phyloP scores from a whole-genome alignment of 345 rosid species.

The Nasturtium officinale region DNA sequence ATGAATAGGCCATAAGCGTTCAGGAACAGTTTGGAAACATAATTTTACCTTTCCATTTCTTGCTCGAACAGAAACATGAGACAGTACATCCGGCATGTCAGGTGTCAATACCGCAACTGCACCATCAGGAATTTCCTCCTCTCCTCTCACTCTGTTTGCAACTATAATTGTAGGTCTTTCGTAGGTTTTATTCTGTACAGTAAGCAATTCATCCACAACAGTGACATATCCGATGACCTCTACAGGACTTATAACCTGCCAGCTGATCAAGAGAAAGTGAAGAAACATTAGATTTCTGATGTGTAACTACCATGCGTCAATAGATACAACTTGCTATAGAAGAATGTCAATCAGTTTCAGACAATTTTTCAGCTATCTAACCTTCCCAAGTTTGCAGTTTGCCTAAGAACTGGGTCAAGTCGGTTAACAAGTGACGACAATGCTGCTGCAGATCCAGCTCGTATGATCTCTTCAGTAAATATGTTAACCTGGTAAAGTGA shows the following conservation, averaged over 20 bases:
- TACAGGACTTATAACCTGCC: conserved; percentile 98
- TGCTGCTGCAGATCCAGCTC: conserved; percentile 98
- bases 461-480: conserved; percentile 94
- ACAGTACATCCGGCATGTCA: conserved; percentile 98
- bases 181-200: conserved; percentile 84
- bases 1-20: conserved; percentile 25
- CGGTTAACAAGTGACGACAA: conserved; percentile 83
- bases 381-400: conserved; percentile 97
- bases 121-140: conserved; percentile 99
- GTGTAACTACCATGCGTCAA: conserved; percentile 13
- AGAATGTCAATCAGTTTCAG: background rate
- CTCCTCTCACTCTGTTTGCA: conserved; percentile 92
- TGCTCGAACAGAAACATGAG: conserved; percentile 99
- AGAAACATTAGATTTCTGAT: conserved; percentile 39
- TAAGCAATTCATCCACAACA: conserved; percentile 80
- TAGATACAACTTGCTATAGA: conserved; percentile 24
- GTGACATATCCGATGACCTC: conserved; percentile 84
- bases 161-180: conserved; percentile 81
- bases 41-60: conserved; percentile 87
- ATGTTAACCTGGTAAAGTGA: conserved; percentile 63
- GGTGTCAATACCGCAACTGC: conserved; percentile 96
- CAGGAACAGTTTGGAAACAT: conserved; percentile 20
- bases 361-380: conserved; percentile 40
- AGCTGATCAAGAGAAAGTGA: conserved; percentile 58
- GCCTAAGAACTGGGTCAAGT: conserved; percentile 94